Evolutionary conservation across 805 yeast genomes (phyloP).

Genomic region (Wickerhamiella bombiphila): DNA sequence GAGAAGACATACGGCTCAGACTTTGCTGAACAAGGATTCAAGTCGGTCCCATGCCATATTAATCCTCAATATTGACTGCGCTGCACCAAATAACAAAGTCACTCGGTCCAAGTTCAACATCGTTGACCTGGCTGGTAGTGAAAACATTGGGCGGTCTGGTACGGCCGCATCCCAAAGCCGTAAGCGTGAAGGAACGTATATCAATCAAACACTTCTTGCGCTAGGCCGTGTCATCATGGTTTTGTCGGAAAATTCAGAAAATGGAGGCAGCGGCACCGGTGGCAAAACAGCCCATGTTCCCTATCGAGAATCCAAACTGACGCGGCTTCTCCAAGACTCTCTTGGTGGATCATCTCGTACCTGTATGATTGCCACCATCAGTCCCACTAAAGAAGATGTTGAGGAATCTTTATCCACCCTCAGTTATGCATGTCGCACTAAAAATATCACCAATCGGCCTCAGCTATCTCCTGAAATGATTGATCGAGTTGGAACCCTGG

Average conservation of each 20-base stretch:
- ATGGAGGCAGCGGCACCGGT: constrained; percentile 38
- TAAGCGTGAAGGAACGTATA: constrained; percentile 88
- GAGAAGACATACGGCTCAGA: constrained; percentile 59
- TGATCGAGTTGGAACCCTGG: constrained; percentile 35
- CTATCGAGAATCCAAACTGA: constrained; percentile 69
- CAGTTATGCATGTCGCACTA: constrained; percentile 79
- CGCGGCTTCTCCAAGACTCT: constrained; percentile 65
- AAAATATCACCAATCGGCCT: constrained; percentile 58
- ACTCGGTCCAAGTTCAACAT: constrained; percentile 55
- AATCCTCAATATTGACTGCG: constrained; percentile 40
- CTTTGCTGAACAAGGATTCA: constrained; percentile 61
- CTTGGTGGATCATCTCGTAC: constrained; percentile 84
- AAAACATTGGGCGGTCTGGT: constrained; percentile 75
- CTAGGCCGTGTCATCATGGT: constrained; percentile 64
- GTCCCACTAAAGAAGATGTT: constrained; percentile 63
- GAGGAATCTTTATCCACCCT: constrained; percentile 76
- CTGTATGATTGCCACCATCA: constrained; percentile 71
- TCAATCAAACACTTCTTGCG: constrained; percentile 75
- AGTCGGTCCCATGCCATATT: constrained; percentile 73
- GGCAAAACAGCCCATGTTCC: constrained; percentile 62
- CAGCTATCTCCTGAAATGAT: constrained; percentile 50
- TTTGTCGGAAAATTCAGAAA: constrained; percentile 4
- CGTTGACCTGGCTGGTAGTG: constrained; percentile 93
- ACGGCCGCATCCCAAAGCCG: constrained; percentile 70
- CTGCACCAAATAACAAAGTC: constrained; percentile 34